Percentiles rank a stretch among this genome's conserved stretches.
phyloP scores from a whole-genome alignment of 179 eudicot genomes.

The Patellifolia procumbens region DNA sequence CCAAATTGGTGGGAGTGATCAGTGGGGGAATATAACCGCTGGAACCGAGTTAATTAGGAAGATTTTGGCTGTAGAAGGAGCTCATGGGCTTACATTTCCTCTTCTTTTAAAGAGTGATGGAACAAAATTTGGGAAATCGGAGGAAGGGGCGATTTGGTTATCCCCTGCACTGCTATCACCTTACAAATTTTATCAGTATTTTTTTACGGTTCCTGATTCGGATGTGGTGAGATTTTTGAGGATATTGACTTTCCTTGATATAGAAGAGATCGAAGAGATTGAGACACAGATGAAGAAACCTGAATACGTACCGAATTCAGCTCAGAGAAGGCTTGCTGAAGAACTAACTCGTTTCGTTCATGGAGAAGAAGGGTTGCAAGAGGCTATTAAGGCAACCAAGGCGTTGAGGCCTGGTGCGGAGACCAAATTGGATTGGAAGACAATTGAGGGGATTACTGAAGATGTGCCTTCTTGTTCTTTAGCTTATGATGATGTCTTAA shows the following conservation, averaged over 20 bases:
- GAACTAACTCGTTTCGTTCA: constrained; percentile 85
- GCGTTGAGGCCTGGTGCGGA: constrained; percentile 81
- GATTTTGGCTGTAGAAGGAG: constrained; percentile 36
- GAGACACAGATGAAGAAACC: constrained; percentile 50
- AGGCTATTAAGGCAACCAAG: constrained; percentile 81
- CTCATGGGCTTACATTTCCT: constrained; percentile 76
- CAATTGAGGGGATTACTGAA: constrained; percentile 68
- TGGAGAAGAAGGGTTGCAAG: constrained; percentile 71
- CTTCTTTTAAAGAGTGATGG: constrained; percentile 81
- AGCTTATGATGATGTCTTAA: constrained; percentile 46
- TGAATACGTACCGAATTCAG: constrained; percentile 62
- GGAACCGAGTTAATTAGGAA: too few species aligned
- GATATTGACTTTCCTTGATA: constrained; percentile 60
- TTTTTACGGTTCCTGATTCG: constrained; percentile 56
- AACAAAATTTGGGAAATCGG: constrained; percentile 82
- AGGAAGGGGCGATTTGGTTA: constrained; percentile 86
- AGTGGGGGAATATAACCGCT: too few species aligned
- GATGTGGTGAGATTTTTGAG: constrained; percentile 74
- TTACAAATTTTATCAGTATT: too few species aligned
- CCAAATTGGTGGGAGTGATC: constrained; percentile 49
- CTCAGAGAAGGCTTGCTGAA: constrained; percentile 76
- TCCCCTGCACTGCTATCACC: constrained; percentile 64
- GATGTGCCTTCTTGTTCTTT: constrained; percentile 80
- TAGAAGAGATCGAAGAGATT: constrained; percentile 60
- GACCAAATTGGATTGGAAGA: constrained; percentile 65